phyloP scores from a whole-genome alignment of 2,329 filamentous ascomycete genomes.

The Stemphylium vesicarium region DNA sequence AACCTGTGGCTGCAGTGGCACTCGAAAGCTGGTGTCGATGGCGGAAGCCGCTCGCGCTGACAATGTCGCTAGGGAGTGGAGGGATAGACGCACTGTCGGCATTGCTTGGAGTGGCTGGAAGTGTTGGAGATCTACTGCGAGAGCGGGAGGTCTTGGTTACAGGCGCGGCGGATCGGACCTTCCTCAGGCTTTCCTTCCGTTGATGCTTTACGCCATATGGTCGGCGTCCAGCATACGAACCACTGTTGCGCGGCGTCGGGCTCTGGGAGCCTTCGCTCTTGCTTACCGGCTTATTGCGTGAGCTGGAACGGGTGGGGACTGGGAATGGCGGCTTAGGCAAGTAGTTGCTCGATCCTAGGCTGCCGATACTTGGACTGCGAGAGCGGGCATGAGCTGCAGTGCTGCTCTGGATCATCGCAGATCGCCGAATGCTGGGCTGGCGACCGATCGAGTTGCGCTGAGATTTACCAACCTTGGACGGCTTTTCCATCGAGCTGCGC shows the following conservation, averaged over 20 bases:
- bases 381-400: slow-evolving; percentile 72
- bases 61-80: slow-evolving; percentile 74
- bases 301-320: slow-evolving; percentile 88
- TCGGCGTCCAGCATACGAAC: slow-evolving; percentile 39
- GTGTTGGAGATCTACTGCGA: slow-evolving; percentile 61
- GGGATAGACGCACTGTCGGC: slow-evolving; percentile 75
- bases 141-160: slow-evolving; percentile 60
- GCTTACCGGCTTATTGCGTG: slow-evolving; percentile 72
- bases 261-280: slow-evolving; percentile 79
- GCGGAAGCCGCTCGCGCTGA: slow-evolving; percentile 53
- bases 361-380: slow-evolving; percentile 70
- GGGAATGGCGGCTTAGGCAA: slow-evolving; percentile 77
- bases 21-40: slow-evolving; percentile 67
- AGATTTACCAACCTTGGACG: slow-evolving; percentile 45
- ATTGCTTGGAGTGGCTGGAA: slow-evolving; percentile 71
- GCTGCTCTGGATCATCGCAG: slow-evolving; percentile 80
- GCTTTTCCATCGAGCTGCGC: slow-evolving; percentile 46
- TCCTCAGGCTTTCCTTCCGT: slow-evolving; percentile 71
- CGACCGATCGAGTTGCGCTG: slow-evolving; percentile 37
- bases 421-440: slow-evolving; percentile 71
- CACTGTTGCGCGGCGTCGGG: slow-evolving; percentile 66
- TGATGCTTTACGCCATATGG: slow-evolving; percentile 50
- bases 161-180: slow-evolving; percentile 81
- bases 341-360: slow-evolving; percentile 54
- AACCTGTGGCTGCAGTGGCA: slow-evolving; percentile 64